These are phyloP conservation scores for Cystoisospora suis DNA, from an alignment of 169 alveolate genomes.

Conservation along the genomic window DNA sequence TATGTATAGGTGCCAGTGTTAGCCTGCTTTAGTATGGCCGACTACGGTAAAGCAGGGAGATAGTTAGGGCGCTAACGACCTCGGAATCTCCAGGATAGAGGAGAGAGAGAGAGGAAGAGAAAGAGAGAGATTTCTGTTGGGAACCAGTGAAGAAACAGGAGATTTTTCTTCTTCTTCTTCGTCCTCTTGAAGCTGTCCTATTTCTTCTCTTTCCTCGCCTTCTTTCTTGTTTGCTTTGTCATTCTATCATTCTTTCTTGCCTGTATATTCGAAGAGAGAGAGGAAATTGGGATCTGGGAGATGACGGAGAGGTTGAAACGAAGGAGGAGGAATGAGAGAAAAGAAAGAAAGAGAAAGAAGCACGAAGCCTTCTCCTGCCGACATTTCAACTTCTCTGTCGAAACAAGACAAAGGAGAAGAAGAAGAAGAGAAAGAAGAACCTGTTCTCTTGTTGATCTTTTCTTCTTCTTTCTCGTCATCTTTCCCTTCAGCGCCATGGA, in stretches of 20 bases:
- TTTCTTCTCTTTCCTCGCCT: neutral
- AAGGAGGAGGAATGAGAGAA: constrained; percentile 33
- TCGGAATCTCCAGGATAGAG: neutral
- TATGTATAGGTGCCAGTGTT: too few species aligned
- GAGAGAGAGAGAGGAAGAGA: neutral
- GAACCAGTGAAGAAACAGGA: too few species aligned
- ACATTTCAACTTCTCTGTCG: constrained; percentile 22
- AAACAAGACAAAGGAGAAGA: too few species aligned
- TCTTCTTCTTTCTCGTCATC: neutral
- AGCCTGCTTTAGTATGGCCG: too few species aligned
- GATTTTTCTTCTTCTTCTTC: neutral
- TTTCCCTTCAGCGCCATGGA: neutral
- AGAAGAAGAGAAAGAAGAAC: neutral
- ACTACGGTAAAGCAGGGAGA: too few species aligned
- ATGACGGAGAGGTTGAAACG: constrained; percentile 2
- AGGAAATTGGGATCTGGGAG: constrained; percentile 23
- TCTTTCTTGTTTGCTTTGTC: neutral
- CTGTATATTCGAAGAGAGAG: constrained; percentile 26
- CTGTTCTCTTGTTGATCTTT: neutral
- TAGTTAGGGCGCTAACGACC: neutral
- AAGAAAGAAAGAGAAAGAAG: constrained; percentile 35
- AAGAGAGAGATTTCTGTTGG: neutral
- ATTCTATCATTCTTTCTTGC: neutral
- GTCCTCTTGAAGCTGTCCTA: neutral
- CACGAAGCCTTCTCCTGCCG: constrained; percentile 46